phyloP scores from a whole-genome alignment of 2,329 filamentous ascomycete genomes.

The Fonsecaea nubica region DNA sequence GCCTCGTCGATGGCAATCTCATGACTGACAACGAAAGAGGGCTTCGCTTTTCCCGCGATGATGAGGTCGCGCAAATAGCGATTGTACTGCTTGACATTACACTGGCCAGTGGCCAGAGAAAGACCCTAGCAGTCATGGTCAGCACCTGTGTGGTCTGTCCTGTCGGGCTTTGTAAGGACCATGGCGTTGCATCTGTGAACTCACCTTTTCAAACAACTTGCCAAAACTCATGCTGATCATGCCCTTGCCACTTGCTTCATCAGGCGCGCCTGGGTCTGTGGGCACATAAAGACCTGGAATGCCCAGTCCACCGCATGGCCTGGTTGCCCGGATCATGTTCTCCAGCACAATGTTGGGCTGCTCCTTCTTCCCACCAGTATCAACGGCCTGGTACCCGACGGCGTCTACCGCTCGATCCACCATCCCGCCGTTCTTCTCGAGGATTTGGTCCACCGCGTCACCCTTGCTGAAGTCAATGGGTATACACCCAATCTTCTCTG shows the following conservation, averaged over 20 bases:
- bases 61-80: constrained; percentile 70
- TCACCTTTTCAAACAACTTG: constrained; percentile 71
- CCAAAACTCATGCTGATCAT: constrained; percentile 70
- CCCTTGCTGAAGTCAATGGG: constrained; percentile 67
- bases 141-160: neutral
- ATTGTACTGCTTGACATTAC: constrained; percentile 73
- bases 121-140: constrained; percentile 18
- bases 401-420: constrained; percentile 70
- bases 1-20: constrained; percentile 69
- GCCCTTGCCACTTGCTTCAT: constrained; percentile 66
- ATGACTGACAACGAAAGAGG: constrained; percentile 70
- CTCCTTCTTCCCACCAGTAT: constrained; percentile 62
- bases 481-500: constrained; percentile 66
- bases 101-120: constrained; percentile 60
- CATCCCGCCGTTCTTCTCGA: constrained; percentile 64
- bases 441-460: constrained; percentile 67
- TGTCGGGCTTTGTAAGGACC: neutral
- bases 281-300: constrained; percentile 61
- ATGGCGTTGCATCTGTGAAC: too few species aligned
- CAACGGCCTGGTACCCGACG: constrained; percentile 70
- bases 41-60: constrained; percentile 68
- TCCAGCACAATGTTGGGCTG: constrained; percentile 69
- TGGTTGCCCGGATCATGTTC: constrained; percentile 67
- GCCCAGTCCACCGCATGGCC: constrained; percentile 66
- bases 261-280: constrained; percentile 67